Evolutionary conservation across 2,329 filamentous ascomycete genomes (phyloP).

Genomic region (Colletotrichum chlorophyti): DNA sequence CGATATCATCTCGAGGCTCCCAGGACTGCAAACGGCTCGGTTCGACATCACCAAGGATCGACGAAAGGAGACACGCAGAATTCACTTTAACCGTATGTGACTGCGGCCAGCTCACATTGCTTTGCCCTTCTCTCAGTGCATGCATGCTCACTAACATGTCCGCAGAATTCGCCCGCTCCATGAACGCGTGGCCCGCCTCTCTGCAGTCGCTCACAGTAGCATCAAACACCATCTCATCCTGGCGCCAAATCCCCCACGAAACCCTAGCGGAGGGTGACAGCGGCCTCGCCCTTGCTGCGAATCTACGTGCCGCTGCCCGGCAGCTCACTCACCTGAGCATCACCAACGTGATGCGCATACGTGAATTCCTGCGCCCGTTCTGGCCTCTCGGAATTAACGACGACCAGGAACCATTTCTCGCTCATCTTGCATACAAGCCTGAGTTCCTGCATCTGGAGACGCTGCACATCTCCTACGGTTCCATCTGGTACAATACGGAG

Average conservation of each 20-base stretch:
- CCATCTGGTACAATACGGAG: slow-evolving; percentile 30
- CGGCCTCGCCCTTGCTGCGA: slow-evolving; percentile 23
- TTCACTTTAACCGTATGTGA: slow-evolving; percentile 25
- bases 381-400: slow-evolving; percentile 29
- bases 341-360: slow-evolving; percentile 30
- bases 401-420: slow-evolving; percentile 22
- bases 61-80: slow-evolving; percentile 20
- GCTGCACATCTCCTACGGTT: slow-evolving; percentile 30
- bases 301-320: slow-evolving; percentile 22
- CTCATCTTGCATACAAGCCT: slow-evolving; percentile 7
- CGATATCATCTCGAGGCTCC: slow-evolving; percentile 32
- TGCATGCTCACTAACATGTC: neutral
- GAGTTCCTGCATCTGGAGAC: slow-evolving; percentile 25
- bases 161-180: slow-evolving; percentile 25
- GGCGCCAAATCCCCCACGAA: slow-evolving; percentile 33
- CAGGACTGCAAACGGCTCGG: slow-evolving; percentile 21
- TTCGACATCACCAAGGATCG: slow-evolving; percentile 30
- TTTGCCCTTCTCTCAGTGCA: neutral
- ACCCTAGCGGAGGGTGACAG: slow-evolving; percentile 28
- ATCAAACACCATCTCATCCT: slow-evolving; percentile 31
- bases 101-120: neutral
- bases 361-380: slow-evolving; percentile 29
- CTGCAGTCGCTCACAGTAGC: slow-evolving; percentile 28
- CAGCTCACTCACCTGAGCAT: slow-evolving; percentile 28
- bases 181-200: slow-evolving; percentile 29